Evolutionary conservation across 495 filamentous ascomycete species (phyloP), one percentile per base, ranked within the genome.

Genomic region (Penicillium egyptiacum): DNA sequence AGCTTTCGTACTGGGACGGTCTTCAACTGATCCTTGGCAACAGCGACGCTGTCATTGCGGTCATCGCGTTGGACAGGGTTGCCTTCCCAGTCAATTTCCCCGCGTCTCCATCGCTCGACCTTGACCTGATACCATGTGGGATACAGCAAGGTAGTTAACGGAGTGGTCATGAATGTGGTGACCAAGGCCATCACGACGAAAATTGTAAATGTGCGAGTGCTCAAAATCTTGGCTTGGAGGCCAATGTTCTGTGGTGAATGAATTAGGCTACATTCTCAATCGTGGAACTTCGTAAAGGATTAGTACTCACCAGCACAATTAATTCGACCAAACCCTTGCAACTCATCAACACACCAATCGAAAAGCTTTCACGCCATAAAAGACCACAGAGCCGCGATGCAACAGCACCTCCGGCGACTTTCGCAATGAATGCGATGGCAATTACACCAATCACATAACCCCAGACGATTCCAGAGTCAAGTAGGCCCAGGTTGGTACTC

Each of bases 121-220:
- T 96, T 96, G 76, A 86, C 84, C 69, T 94, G 92, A 64, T 97
- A 97, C 87, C 84, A 92, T 1, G 81, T 83, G 8, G 94, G 94
- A 60, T 97, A 98, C 14, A 98, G 74, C 35, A 71, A 72, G 6
- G 83, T 80, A 22, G 89, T 91, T 17, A 97, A 67, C 0, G 94
- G 94, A 0, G 93, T 96, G 0, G 94, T 97, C 3, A 86, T 78
- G 53, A 98, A 92, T 0, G 94, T 98, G 2, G 92, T 96, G 39
- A 96, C 83, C 9, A 98, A 77, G 31, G 94, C 93, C 85, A 98
- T 97, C 59, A 97, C 90, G n/a, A 98, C 94, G 53, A 98, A 98
- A 55, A 98, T 96, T 31, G 92, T 98, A 68, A 98, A 98, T 1
- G 94, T 96, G 26, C 85, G 83, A 23, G 82, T 80, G 48, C 88